These are phyloP conservation scores for Erythrobasidium yunnanense DNA, from an alignment of 768 basidiomycete species.

Conservation along the genomic window DNA sequence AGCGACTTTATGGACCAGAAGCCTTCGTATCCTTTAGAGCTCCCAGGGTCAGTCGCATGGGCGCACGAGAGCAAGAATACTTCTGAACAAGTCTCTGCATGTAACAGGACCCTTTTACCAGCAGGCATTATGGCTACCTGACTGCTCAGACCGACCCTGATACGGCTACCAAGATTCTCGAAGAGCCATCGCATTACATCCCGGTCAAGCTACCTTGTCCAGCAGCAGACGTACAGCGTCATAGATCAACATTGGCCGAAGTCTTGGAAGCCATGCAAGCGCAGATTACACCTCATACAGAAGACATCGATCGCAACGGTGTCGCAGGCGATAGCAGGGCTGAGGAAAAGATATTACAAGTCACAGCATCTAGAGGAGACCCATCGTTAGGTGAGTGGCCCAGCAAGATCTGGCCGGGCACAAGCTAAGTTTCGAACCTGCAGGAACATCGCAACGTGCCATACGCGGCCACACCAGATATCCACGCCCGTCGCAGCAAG, in stretches of 20 bases:
- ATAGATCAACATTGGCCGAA: not conserved
- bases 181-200: not conserved
- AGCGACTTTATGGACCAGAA: slow-evolving; percentile 1
- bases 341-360: no score
- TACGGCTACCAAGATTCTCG: not conserved
- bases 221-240: not conserved
- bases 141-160: not conserved
- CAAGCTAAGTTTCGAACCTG: no score
- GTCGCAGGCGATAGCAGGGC: no score
- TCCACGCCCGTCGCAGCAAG: not conserved
- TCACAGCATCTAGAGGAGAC: no score
- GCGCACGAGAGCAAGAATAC: not conserved
- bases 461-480: not conserved
- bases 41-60: not conserved
- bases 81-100: not conserved
- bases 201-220: not conserved
- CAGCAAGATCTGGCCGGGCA: no score
- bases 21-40: not conserved
- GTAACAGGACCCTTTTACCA: slow-evolving; percentile 3
- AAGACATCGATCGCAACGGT: not conserved
- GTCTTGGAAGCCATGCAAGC: not conserved
- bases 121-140: not conserved
- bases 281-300: not conserved
- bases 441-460: not conserved
- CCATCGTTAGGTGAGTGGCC: no score